Conservation (phyloP, 2,329 filamentous ascomycete species). For the Xylariomycetidae sp. region DNA sequence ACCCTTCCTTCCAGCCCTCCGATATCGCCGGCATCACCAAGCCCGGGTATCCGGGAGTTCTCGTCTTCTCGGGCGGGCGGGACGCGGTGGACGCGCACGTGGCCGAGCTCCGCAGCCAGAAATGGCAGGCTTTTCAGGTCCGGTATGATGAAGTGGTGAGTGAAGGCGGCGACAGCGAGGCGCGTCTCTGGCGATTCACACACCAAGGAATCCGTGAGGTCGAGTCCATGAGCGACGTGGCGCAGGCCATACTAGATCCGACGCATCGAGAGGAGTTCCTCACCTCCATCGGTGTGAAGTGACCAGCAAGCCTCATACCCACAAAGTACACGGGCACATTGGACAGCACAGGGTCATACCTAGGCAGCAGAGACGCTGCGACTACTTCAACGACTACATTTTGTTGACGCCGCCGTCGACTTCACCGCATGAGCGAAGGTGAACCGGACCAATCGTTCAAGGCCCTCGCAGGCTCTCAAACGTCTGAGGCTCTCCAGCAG, state of each 20-base stretch:
- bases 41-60: constrained; percentile 16
- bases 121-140: constrained; percentile 18
- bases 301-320: too few relatives aligned
- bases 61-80: constrained; percentile 13
- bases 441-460: too few relatives aligned
- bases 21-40: constrained; percentile 13
- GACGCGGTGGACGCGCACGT: constrained; percentile 11
- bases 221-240: constrained; percentile 13
- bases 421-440: too few relatives aligned
- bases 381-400: too few relatives aligned
- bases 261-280: constrained; percentile 12
- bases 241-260: constrained; percentile 8
- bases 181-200: constrained; percentile 11
- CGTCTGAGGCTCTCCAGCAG: too few relatives aligned
- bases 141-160: constrained; percentile 13
- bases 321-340: too few relatives aligned
- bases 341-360: too few relatives aligned
- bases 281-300: constrained; percentile 15
- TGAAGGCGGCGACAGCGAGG: neutral
- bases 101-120: constrained; percentile 11
- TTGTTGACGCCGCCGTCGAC: too few relatives aligned
- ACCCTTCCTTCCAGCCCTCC: constrained; percentile 5
- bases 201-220: constrained; percentile 14
- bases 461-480: too few relatives aligned
- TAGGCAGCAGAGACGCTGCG: too few relatives aligned